These are phyloP conservation scores for Trichoderma aggressivum DNA, from an alignment of 2,329 filamentous ascomycete species.

Conservation along the genomic window DNA sequence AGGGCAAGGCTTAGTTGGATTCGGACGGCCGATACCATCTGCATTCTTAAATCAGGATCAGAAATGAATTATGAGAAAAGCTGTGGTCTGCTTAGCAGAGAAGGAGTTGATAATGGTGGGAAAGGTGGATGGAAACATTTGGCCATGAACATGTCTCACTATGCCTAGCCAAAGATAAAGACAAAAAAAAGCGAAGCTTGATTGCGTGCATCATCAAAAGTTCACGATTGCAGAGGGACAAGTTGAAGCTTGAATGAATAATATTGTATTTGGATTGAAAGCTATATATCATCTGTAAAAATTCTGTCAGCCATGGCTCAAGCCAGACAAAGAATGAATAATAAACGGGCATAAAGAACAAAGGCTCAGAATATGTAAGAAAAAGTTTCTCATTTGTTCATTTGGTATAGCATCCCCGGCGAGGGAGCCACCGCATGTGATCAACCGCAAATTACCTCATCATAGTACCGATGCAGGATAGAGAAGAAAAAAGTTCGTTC, in stretches of 20 bases:
- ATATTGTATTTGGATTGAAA: not conserved
- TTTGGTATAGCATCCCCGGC: slow-evolving; percentile 83
- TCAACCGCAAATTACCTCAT: slow-evolving; percentile 99
- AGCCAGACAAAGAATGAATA: not conserved
- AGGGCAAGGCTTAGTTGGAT: slow-evolving; percentile 38
- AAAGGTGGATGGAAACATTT: not conserved
- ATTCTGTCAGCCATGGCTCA: slow-evolving; percentile 9
- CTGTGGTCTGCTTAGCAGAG: not conserved
- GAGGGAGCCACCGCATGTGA: slow-evolving; percentile 75
- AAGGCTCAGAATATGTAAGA: slow-evolving; percentile 97
- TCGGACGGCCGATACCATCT: not conserved
- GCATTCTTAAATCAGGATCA: not conserved
- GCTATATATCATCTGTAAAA: not conserved
- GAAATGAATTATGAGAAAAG: not conserved
- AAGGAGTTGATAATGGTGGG: not conserved
- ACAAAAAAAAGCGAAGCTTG: not conserved
- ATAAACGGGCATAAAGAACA: slow-evolving; percentile 24
- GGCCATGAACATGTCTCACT: not conserved
- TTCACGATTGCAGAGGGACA: not conserved
- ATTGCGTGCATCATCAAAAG: not conserved
- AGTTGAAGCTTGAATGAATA: not conserved
- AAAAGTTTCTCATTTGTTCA: slow-evolving; percentile 83
- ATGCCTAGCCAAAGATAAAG: not conserved
- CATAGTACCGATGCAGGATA: slow-evolving; percentile 46
- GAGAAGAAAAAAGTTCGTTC: slow-evolving; percentile 19